Conservation (phyloP, 371 early-diverging fungal genomes). For the Quaeritorhiza haematococci region DNA sequence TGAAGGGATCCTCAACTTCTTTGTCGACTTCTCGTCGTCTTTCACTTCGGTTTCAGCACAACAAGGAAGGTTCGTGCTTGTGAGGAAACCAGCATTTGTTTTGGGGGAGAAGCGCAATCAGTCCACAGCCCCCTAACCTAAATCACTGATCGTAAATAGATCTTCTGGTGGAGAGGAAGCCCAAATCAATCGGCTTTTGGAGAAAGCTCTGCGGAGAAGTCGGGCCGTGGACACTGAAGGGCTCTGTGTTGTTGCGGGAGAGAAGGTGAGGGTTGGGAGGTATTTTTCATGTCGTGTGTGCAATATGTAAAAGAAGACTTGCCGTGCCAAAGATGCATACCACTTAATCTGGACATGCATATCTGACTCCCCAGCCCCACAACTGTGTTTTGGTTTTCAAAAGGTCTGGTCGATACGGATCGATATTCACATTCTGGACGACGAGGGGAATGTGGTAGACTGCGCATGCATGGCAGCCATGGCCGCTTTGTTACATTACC, state of each 20-base stretch:
- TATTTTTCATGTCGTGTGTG: no score
- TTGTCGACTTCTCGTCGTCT: constrained; percentile 83
- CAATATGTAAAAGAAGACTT: no score
- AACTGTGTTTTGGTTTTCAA: background rate
- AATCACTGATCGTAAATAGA: background rate
- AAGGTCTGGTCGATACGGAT: constrained; percentile 89
- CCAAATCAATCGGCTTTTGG: constrained; percentile 74
- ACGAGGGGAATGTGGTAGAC: constrained; percentile 90
- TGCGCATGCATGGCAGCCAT: constrained; percentile 88
- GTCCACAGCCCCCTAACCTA: background rate
- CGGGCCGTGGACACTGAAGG: constrained; percentile 93
- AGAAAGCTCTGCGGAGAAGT: constrained; percentile 77
- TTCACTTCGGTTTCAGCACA: constrained; percentile 63
- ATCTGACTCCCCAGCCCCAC: background rate
- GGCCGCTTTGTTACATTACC: constrained; percentile 83
- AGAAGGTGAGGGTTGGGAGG: constrained; percentile 64
- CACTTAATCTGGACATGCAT: background rate
- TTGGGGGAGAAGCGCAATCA: background rate
- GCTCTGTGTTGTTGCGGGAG: constrained; percentile 92
- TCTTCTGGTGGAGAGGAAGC: constrained; percentile 67
- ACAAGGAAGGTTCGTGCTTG: background rate
- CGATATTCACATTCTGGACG: constrained; percentile 85
- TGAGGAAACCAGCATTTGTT: background rate
- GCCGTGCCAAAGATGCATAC: background rate
- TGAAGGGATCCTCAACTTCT: constrained; percentile 79